phyloP scores from a whole-genome alignment of 164 flowering plant genomes.

The Platanus orientalis region DNA sequence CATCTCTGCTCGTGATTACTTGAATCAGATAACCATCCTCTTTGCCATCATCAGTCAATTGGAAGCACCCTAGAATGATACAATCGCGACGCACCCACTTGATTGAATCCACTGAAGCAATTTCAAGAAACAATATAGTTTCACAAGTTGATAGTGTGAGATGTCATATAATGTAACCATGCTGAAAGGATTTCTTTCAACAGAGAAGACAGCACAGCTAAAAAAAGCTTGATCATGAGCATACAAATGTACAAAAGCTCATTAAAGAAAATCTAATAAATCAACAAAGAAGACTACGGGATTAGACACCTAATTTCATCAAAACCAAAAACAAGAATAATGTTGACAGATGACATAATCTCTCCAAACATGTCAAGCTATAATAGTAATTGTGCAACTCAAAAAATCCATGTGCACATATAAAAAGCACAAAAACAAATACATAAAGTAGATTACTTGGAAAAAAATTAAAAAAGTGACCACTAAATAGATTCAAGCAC shows the following conservation, averaged over 20 bases:
- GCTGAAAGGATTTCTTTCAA: not conserved
- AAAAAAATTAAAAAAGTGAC: too few relatives aligned
- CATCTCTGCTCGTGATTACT: conserved; percentile 49
- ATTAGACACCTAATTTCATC: not conserved
- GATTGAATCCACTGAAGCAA: conserved; percentile 70
- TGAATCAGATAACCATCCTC: conserved; percentile 74
- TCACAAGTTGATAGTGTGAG: not conserved
- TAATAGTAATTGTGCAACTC: not conserved
- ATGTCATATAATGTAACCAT: too few relatives aligned
- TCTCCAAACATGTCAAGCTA: not conserved
- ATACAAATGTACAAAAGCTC: not conserved
- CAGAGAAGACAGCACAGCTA: not conserved
- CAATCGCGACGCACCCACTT: conserved; percentile 81
- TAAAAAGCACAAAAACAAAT: too few relatives aligned
- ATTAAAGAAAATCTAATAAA: too few relatives aligned
- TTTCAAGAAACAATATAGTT: conserved; percentile 2
- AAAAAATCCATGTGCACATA: not conserved
- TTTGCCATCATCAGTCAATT: conserved; percentile 40
- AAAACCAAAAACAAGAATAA: not conserved
- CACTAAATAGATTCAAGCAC: too few relatives aligned
- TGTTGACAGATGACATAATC: not conserved
- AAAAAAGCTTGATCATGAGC: not conserved
- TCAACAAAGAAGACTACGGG: not conserved
- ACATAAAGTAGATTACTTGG: too few relatives aligned
- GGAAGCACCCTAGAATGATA: conserved; percentile 72